These are phyloP conservation scores for Sporisorium scitamineum DNA, from an alignment of 1,284 basidiomycete genomes.

Conservation along the genomic window DNA sequence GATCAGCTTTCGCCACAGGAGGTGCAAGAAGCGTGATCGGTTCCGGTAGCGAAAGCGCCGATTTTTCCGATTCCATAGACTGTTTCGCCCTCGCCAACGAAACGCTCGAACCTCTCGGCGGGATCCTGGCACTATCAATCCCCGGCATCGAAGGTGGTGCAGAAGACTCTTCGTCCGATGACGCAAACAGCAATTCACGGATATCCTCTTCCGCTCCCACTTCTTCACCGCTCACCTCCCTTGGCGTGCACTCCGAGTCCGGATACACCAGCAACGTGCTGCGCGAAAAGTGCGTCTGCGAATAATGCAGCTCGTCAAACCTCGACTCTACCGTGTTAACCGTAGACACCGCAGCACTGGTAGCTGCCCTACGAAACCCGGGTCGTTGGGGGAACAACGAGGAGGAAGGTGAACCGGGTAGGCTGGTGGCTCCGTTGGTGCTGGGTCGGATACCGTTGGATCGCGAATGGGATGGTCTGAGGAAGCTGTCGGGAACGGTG, in stretches of 20 bases:
- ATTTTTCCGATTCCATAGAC: constrained; percentile 46
- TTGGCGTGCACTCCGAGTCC: constrained; percentile 8
- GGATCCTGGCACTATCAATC: constrained; percentile 29
- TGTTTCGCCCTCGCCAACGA: constrained; percentile 12
- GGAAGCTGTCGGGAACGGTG: constrained; percentile 19
- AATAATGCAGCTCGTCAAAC: constrained; percentile 44
- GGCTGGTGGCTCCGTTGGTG: constrained; percentile 5
- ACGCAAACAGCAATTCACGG: constrained; percentile 31
- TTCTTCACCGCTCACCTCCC: neutral
- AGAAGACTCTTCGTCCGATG: constrained; percentile 38
- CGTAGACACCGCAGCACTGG: constrained; percentile 18
- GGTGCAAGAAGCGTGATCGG: constrained; percentile 21
- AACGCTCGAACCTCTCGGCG: constrained; percentile 22
- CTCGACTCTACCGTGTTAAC: constrained; percentile 12
- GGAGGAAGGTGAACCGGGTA: constrained; percentile 23
- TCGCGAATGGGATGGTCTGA: constrained; percentile 11
- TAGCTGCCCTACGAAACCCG: constrained; percentile 17
- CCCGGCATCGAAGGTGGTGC: constrained; percentile 33
- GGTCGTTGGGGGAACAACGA: constrained; percentile 31
- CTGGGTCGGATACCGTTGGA: constrained; percentile 17
- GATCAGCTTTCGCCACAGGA: neutral
- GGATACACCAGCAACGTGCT: constrained; percentile 42
- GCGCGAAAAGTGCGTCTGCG: constrained; percentile 42
- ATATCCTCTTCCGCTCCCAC: constrained; percentile 31
- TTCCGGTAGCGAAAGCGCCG: constrained; percentile 14